These are phyloP conservation scores for Sarocladiaceae sp. DNA, from an alignment of 2,329 filamentous ascomycete species.

Conservation along the genomic window DNA sequence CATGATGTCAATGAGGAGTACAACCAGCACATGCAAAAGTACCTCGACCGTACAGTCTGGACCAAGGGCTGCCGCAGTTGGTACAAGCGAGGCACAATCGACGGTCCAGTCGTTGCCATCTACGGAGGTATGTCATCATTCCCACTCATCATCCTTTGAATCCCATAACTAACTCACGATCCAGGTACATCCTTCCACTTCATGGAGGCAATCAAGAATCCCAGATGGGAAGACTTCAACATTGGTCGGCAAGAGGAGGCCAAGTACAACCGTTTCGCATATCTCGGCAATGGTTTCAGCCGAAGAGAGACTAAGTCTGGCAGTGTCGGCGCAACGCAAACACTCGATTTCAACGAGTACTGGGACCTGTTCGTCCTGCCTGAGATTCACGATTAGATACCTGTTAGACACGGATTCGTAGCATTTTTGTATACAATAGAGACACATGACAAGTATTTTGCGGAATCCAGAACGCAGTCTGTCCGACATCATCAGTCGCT, in stretches of 20 bases:
- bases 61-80: conserved; percentile 41
- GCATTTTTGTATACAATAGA: background rate
- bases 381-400: conserved; percentile 7
- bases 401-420: background rate
- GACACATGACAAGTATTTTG: too few relatives aligned
- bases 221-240: conserved; percentile 50
- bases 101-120: conserved; percentile 42
- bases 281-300: conserved; percentile 50
- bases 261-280: conserved; percentile 58
- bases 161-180: background rate
- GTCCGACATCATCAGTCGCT: too few relatives aligned
- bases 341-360: conserved; percentile 11
- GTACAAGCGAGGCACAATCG: conserved; percentile 41
- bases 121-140: conserved; percentile 33
- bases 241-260: conserved; percentile 41
- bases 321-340: conserved; percentile 10
- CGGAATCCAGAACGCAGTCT: too few relatives aligned
- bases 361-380: conserved; percentile 11
- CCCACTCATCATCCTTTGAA: background rate
- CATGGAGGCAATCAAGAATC: conserved; percentile 43
- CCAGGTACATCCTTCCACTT: conserved; percentile 40
- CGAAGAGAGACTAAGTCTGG: conserved; percentile 36
- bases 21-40: conserved; percentile 18
- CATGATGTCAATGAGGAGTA: conserved; percentile 20
- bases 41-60: conserved; percentile 52